A percentile compares a stretch with the other conserved stretches of the same genome.
Conservation (phyloP, 129 eudicot genomes). For the Cynara cardunculus region DNA sequence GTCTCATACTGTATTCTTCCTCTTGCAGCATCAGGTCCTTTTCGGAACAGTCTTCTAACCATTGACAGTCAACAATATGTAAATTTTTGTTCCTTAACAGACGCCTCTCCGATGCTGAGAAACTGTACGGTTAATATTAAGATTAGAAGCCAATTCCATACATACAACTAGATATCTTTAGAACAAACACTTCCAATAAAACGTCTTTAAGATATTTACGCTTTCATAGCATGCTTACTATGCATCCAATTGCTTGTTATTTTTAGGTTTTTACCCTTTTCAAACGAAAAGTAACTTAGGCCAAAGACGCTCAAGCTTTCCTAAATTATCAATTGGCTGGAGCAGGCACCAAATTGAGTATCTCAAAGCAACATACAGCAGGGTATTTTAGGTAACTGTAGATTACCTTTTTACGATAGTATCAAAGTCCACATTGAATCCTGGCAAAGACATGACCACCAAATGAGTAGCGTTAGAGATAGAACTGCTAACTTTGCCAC, state of each 20-base stretch:
- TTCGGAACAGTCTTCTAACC: constrained; percentile 77
- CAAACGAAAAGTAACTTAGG: background rate
- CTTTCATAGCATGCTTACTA: background rate
- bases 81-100: constrained; percentile 38
- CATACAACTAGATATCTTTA: background rate
- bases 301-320: background rate
- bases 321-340: background rate
- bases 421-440: constrained; percentile 39
- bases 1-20: constrained; percentile 55
- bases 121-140: constrained; percentile 39
- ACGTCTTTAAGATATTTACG: background rate
- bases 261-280: background rate
- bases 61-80: constrained; percentile 63
- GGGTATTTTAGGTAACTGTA: background rate
- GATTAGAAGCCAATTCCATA: background rate
- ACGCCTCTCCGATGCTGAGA: constrained; percentile 53
- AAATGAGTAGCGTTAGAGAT: constrained; percentile 73
- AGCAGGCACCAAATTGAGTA: background rate
- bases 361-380: background rate
- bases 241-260: background rate
- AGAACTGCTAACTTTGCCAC: constrained; percentile 55
- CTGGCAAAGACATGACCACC: constrained; percentile 49
- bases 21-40: constrained; percentile 55
- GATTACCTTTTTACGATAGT: constrained; percentile 48
- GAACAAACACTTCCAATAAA: background rate